phyloP scores from a whole-genome alignment of 1,284 basidiomycete genomes.

The Ganoderma boninense region DNA sequence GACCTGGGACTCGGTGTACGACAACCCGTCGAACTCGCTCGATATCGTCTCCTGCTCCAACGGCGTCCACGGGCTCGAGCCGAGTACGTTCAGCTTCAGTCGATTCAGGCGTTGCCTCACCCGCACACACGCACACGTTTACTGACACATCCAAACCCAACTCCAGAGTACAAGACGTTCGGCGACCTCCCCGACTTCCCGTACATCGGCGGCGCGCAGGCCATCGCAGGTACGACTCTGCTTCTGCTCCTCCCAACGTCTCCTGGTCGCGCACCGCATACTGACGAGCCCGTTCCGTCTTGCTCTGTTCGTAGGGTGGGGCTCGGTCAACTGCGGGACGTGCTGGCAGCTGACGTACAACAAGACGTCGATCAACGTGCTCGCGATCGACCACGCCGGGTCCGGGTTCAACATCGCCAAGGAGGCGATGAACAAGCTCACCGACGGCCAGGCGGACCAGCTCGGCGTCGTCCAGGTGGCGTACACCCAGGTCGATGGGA shows the following conservation, averaged over 20 bases:
- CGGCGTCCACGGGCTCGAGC: slow-evolving; percentile 56
- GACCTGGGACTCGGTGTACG: slow-evolving; percentile 54
- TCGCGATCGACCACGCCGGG: slow-evolving; percentile 50
- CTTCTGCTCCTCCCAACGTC: slow-evolving; percentile 38
- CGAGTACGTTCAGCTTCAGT: slow-evolving; percentile 46
- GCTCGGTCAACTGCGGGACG: slow-evolving; percentile 53
- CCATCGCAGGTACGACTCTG: slow-evolving; percentile 48
- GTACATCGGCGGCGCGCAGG: slow-evolving; percentile 53
- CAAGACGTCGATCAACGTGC: slow-evolving; percentile 47
- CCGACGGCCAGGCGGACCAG: slow-evolving; percentile 45
- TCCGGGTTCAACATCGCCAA: slow-evolving; percentile 51
- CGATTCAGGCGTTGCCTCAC: slow-evolving; percentile 39
- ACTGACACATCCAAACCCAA: neutral
- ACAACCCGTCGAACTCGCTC: slow-evolving; percentile 45
- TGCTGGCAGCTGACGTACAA: slow-evolving; percentile 55
- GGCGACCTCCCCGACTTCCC: slow-evolving; percentile 56
- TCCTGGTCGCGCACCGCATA: slow-evolving; percentile 34
- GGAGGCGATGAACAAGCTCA: slow-evolving; percentile 53
- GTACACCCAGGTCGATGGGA: slow-evolving; percentile 43
- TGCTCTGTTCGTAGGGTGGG: slow-evolving; percentile 41
- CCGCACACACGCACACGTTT: slow-evolving; percentile 37
- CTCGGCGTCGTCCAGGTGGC: slow-evolving; percentile 49
- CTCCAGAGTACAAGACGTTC: slow-evolving; percentile 55
- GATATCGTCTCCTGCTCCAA: slow-evolving; percentile 57
- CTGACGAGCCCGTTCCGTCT: neutral